Evolutionary conservation across 768 basidiomycete genomes (phyloP).

Genomic region (Kwoniella europaea): DNA sequence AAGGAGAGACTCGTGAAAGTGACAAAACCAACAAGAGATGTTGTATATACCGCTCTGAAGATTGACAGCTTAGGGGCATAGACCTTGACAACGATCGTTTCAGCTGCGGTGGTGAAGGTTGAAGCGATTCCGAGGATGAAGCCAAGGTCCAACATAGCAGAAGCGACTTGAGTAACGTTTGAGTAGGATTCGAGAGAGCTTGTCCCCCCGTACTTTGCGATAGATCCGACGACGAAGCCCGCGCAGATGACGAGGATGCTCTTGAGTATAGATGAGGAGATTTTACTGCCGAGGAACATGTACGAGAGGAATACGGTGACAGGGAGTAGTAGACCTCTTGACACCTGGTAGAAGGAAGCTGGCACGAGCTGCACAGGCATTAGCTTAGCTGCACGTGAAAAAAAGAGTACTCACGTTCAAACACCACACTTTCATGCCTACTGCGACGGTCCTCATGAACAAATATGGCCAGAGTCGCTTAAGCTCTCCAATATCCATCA

Average conservation of each 20-base stretch:
- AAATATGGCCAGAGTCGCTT: conserved; percentile 8
- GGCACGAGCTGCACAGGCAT: conserved; percentile 62
- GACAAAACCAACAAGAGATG: conserved; percentile 12
- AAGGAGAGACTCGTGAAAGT: conserved; percentile 6
- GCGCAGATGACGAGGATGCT: conserved; percentile 14
- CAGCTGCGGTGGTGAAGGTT: conserved; percentile 16
- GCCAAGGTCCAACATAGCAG: neutral
- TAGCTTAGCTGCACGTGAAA: neutral
- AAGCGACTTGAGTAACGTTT: neutral
- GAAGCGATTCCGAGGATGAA: conserved; percentile 15
- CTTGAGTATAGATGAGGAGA: neutral
- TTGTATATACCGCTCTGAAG: conserved; percentile 13
- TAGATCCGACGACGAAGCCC: conserved; percentile 12
- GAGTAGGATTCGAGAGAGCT: conserved; percentile 1
- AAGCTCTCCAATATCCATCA: neutral
- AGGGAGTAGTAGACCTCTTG: conserved; percentile 33
- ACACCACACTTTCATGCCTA: conserved; percentile 17
- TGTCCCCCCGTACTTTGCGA: neutral
- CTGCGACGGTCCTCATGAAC: conserved; percentile 14
- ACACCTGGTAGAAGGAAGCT: conserved; percentile 78
- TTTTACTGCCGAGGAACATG: conserved; percentile 8
- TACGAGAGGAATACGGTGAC: conserved; percentile 10
- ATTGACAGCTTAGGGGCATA: conserved; percentile 13
- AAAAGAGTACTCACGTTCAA: conserved; percentile 10
- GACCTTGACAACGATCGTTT: conserved; percentile 19